Conservation (phyloP, 2,329 filamentous ascomycete species). For the Pseudogymnoascus sp. region DNA sequence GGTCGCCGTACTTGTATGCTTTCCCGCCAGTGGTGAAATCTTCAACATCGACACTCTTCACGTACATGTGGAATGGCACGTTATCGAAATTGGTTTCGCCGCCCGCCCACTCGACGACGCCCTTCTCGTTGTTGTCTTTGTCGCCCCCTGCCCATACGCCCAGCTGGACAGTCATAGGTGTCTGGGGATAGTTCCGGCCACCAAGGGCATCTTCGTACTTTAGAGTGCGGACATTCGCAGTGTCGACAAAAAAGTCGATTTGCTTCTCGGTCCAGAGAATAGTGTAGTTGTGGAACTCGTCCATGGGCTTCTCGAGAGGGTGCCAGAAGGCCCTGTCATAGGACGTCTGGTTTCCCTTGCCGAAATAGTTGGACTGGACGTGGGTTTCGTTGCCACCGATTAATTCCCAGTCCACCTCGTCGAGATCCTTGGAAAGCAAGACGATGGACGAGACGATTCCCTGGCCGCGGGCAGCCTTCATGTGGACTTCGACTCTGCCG, state of each 20-base stretch:
- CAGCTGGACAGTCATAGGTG: slow-evolving; percentile 61
- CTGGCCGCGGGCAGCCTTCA: slow-evolving; percentile 65
- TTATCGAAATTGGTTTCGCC: slow-evolving; percentile 56
- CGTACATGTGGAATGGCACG: slow-evolving; percentile 65
- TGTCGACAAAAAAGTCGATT: slow-evolving; percentile 64
- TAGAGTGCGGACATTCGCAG: slow-evolving; percentile 54
- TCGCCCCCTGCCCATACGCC: slow-evolving; percentile 61
- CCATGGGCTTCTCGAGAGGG: slow-evolving; percentile 46
- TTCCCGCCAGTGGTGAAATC: slow-evolving; percentile 53
- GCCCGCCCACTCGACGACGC: slow-evolving; percentile 62
- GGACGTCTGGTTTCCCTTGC: slow-evolving; percentile 61
- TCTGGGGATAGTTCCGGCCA: slow-evolving; percentile 62
- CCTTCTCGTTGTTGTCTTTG: slow-evolving; percentile 38
- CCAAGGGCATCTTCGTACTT: slow-evolving; percentile 51
- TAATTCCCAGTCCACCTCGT: slow-evolving; percentile 85
- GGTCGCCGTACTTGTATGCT: slow-evolving; percentile 57
- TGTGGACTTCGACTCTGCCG: slow-evolving; percentile 66
- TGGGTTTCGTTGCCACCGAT: slow-evolving; percentile 56
- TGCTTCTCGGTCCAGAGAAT: slow-evolving; percentile 60
- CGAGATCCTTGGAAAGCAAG: slow-evolving; percentile 72
- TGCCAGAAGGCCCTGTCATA: slow-evolving; percentile 63
- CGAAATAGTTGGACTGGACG: slow-evolving; percentile 68
- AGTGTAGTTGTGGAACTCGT: slow-evolving; percentile 62
- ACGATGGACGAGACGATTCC: slow-evolving; percentile 80
- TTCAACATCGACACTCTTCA: slow-evolving; percentile 51